phyloP scores from a whole-genome alignment of 345 rosid species.

The Moricandia moricandioides region DNA sequence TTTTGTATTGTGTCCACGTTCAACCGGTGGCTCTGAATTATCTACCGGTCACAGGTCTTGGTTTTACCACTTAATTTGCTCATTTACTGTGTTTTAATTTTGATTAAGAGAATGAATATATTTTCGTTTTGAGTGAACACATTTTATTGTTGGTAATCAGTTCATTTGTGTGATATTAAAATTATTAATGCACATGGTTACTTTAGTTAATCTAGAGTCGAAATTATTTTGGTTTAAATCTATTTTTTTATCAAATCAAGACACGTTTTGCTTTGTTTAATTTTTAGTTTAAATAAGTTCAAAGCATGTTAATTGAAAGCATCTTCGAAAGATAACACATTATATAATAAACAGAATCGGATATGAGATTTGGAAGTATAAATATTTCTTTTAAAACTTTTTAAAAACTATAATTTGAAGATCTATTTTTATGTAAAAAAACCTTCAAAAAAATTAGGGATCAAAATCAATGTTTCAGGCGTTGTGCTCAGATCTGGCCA shows the following conservation, averaged over 20 bases:
- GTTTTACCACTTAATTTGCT: neutral
- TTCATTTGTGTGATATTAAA: neutral
- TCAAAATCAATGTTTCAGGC: no score
- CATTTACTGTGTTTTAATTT: neutral
- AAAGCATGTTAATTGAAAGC: neutral
- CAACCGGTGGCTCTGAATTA: constrained; percentile 30
- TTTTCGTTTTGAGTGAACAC: neutral
- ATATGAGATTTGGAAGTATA: no score
- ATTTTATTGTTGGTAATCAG: neutral
- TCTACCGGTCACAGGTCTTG: neutral
- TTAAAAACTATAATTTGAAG: no score
- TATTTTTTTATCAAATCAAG: neutral
- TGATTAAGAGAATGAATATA: neutral
- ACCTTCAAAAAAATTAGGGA: no score
- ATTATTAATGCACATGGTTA: neutral
- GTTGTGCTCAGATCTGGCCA: no score
- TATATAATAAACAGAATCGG: no score
- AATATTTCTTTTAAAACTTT: no score
- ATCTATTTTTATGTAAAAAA: no score
- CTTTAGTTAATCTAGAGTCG: neutral
- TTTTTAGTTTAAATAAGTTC: neutral
- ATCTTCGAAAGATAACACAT: neutral
- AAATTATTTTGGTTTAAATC: neutral
- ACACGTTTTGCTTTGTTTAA: neutral
- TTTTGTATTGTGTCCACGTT: constrained; percentile 17